These are phyloP conservation scores for Talaromyces sp. DNA, from an alignment of 2,329 filamentous ascomycete genomes.

Conservation along the genomic window DNA sequence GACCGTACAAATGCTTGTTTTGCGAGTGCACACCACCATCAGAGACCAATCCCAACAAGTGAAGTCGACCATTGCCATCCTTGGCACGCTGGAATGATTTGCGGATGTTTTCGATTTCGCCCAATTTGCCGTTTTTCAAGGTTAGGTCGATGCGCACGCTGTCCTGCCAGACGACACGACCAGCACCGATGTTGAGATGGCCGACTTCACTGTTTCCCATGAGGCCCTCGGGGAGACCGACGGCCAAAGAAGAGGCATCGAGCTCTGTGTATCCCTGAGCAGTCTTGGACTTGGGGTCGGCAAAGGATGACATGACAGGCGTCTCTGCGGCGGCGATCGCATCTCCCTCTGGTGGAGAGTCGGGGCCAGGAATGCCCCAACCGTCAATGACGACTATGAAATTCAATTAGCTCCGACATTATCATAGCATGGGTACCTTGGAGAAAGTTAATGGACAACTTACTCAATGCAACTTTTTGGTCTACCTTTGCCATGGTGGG, in stretches of 20 bases:
- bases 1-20: slow-evolving; percentile 84
- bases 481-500: slow-evolving; percentile 62
- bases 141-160: slow-evolving; percentile 93
- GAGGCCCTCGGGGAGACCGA: slow-evolving; percentile 90
- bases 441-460: slow-evolving; percentile 28
- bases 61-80: slow-evolving; percentile 84
- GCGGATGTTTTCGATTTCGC: slow-evolving; percentile 72
- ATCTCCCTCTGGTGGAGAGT: slow-evolving; percentile 83
- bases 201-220: slow-evolving; percentile 99
- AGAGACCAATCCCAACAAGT: slow-evolving; percentile 86
- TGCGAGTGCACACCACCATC: slow-evolving; percentile 97
- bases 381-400: slow-evolving; percentile 94
- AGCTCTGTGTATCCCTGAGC: slow-evolving; percentile 85
- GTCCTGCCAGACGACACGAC: slow-evolving; percentile 97
- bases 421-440: background rate
- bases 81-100: slow-evolving; percentile 75
- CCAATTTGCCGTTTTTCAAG: slow-evolving; percentile 79
- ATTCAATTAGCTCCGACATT: slow-evolving; percentile 27
- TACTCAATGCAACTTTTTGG: slow-evolving; percentile 67
- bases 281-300: slow-evolving; percentile 62
- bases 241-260: slow-evolving; percentile 91
- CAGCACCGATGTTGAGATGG: slow-evolving; percentile 96
- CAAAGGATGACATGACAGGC: slow-evolving; percentile 88
- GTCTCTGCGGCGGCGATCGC: slow-evolving; percentile 92
- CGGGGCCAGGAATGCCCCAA: slow-evolving; percentile 82